A percentile compares a stretch with the other conserved stretches of the same genome.
These are phyloP conservation scores for Peronospora farinosa DNA, from an alignment of 352 stramenopile species.

Conservation along the genomic window DNA sequence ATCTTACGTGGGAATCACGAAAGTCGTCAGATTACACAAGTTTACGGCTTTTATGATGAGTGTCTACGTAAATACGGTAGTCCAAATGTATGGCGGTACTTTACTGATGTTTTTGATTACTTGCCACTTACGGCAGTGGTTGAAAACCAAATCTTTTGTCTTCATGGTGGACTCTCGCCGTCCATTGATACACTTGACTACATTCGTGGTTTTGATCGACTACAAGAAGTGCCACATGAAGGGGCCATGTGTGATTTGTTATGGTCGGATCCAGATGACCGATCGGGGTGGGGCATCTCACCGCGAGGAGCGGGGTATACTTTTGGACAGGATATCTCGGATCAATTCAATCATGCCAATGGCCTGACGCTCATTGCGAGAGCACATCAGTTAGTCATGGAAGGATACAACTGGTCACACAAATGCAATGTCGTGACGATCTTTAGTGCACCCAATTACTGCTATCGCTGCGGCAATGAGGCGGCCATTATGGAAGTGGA, in stretches of 20 bases:
- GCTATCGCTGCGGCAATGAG: slow-evolving; percentile 97
- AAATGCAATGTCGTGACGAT: slow-evolving; percentile 97
- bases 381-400: slow-evolving; percentile 93
- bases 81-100: slow-evolving; percentile 98
- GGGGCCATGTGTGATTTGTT: slow-evolving; percentile 98
- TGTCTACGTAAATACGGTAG: slow-evolving; percentile 95
- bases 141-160: slow-evolving; percentile 99
- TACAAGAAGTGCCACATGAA: slow-evolving; percentile 85
- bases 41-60: slow-evolving; percentile 74
- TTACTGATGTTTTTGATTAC: slow-evolving; percentile 91
- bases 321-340: slow-evolving; percentile 97
- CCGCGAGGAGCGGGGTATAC: slow-evolving; percentile 96
- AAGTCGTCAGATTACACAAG: slow-evolving; percentile 18
- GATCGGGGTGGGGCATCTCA: slow-evolving; percentile 98
- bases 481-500: slow-evolving; percentile 96
- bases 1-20: slow-evolving; percentile 78
- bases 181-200: slow-evolving; percentile 90
- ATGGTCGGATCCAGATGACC: slow-evolving; percentile 98
- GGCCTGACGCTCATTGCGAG: slow-evolving; percentile 97
- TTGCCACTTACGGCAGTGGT: slow-evolving; percentile 96
- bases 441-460: slow-evolving; percentile 99
- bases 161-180: slow-evolving; percentile 95
- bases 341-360: slow-evolving; percentile 95
- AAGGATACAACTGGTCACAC: slow-evolving; percentile 88
- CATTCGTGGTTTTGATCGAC: slow-evolving; percentile 92